A percentile compares a stretch with the other conserved stretches of the same genome.
Evolutionary conservation across 495 filamentous ascomycete genomes (phyloP).

Genomic region (Neohortaea acidophila): DNA sequence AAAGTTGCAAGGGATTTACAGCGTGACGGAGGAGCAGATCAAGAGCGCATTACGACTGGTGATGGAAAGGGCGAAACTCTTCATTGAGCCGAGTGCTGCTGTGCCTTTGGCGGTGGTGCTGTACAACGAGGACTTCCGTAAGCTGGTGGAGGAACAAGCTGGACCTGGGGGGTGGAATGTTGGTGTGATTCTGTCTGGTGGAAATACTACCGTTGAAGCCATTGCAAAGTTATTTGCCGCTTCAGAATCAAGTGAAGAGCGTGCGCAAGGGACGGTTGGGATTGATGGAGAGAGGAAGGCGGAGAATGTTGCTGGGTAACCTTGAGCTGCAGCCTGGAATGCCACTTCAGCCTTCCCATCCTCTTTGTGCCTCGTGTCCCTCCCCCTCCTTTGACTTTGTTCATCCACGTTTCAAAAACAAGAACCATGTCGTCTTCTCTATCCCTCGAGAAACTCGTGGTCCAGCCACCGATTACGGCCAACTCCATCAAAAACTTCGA

Average conservation of each 20-base stretch:
- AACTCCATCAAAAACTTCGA: slow-evolving; percentile 11
- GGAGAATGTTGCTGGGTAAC: slow-evolving; percentile 37
- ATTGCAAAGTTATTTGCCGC: slow-evolving; percentile 48
- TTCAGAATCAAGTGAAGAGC: slow-evolving; percentile 20
- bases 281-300: slow-evolving; percentile 28
- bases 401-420: too few relatives aligned
- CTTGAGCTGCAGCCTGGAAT: too few relatives aligned
- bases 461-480: slow-evolving; percentile 2
- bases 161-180: slow-evolving; percentile 72
- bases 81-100: slow-evolving; percentile 80
- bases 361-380: too few relatives aligned
- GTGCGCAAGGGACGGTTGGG: slow-evolving; percentile 26
- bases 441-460: not conserved
- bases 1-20: slow-evolving; percentile 60
- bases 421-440: slow-evolving; percentile 1
- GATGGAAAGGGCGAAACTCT: slow-evolving; percentile 78
- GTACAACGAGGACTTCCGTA: slow-evolving; percentile 71
- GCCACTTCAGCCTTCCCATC: too few relatives aligned
- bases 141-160: slow-evolving; percentile 50
- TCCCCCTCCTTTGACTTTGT: too few relatives aligned
- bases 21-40: slow-evolving; percentile 74
- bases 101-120: slow-evolving; percentile 72
- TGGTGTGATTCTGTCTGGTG: slow-evolving; percentile 74
- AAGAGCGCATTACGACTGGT: slow-evolving; percentile 59
- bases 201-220: slow-evolving; percentile 75